Evolutionary conservation across 2,329 filamentous ascomycete genomes (phyloP), one percentile per base, ranked within the genome.

Genomic region (Trichoderma harzianum): DNA sequence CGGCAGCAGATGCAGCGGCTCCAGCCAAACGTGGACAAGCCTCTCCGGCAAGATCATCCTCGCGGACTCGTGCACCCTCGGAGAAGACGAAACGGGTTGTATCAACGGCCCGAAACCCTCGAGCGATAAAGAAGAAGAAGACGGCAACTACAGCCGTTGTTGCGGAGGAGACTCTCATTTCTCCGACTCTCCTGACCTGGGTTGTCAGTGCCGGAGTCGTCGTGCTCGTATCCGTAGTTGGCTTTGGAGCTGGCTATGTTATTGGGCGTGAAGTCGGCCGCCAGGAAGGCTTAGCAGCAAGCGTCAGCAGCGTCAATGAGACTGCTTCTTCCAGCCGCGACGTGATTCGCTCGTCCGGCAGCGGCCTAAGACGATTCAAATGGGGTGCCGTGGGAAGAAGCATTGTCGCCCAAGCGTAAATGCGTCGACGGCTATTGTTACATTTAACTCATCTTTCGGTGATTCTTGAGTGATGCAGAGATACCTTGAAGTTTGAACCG

Each of bases 201-300:
- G 88, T 90, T 7, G 85, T 92, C 69, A 89, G 88, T 71, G 90
- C 90, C 8, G 90, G 90, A 21, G 90, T 92, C 1, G 88, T 92
- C 2, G 89, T 92, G 10, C 83, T 92, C 12, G 87, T 92, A 3
- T 90, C 88, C 8, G 90, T 91, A 1, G 89, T 92, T 39, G 90
- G 90, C 2, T 92, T 92, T 75, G 89, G 90, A 3, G 90, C 90
- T 10, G 90, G 90, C 12, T 91, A 91, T 76, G 89, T 91, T 28
- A 89, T 91, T 72, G 90, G 90, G 6, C 84, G 89, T 30, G 90
- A 92, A 75, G 89, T 90, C 28, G 90, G 90, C 3, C 85, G 88
- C 39, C 88, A 91, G 74, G 89, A 92, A 76, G 79, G 82, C 14
- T 78, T 86, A n/a, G 81, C 80, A 11, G 82, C 82, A 18, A 78